These are phyloP conservation scores for Exophiala mesophila DNA, from an alignment of 2,329 filamentous ascomycete genomes.

Conservation along the genomic window DNA sequence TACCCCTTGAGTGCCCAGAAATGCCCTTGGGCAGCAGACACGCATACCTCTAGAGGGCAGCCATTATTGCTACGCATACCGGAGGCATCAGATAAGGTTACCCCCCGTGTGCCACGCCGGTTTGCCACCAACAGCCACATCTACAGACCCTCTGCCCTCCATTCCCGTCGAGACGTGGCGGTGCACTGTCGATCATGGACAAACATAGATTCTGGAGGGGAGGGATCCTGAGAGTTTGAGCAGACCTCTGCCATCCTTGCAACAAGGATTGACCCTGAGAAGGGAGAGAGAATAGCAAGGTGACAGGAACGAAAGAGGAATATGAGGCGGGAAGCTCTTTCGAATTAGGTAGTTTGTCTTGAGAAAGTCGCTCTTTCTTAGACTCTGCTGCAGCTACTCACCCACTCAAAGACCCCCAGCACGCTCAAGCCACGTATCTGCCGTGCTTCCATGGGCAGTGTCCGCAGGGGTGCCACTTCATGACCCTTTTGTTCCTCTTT, in stretches of 20 bases:
- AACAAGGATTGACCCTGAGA: not conserved
- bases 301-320: not conserved
- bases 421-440: too few species aligned
- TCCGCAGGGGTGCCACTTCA: too few species aligned
- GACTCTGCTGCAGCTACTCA: too few species aligned
- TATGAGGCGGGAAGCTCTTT: not conserved
- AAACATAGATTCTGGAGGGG: not conserved
- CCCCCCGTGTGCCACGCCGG: not conserved
- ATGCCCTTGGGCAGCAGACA: not conserved
- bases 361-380: too few species aligned
- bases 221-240: not conserved
- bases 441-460: too few species aligned
- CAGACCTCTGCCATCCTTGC: not conserved
- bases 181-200: constrained; percentile 1
- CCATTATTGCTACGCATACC: not conserved
- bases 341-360: too few species aligned
- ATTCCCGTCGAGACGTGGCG: not conserved
- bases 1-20: not conserved
- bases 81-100: not conserved
- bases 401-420: too few species aligned
- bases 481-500: too few species aligned
- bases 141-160: not conserved
- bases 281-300: not conserved
- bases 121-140: constrained; percentile 1
- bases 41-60: not conserved